phyloP scores from a whole-genome alignment of 1,284 basidiomycete genomes.

The Malassezia yamatoensis region DNA sequence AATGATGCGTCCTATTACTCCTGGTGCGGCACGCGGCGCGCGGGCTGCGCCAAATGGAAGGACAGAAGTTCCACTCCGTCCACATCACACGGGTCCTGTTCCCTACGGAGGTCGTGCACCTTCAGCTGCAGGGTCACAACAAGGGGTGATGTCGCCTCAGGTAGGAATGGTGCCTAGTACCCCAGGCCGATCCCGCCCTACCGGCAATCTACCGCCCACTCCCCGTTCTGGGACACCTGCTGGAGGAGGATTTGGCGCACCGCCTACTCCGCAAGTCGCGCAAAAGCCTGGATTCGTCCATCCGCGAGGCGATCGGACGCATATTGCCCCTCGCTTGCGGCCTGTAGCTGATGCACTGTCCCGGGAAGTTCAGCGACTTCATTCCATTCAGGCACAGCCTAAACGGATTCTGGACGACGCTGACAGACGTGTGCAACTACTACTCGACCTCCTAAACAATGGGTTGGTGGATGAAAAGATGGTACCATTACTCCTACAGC shows the following conservation, averaged over 20 bases:
- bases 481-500: conserved; percentile 39
- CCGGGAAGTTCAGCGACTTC: conserved; percentile 25
- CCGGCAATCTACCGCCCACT: not conserved
- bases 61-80: not conserved
- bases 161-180: conserved; percentile 1
- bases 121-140: not conserved
- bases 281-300: conserved; percentile 57
- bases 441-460: conserved; percentile 86
- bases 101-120: conserved; percentile 1
- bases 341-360: conserved; percentile 56
- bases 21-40: conserved; percentile 7
- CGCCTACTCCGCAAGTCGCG: conserved; percentile 27
- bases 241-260: conserved; percentile 41
- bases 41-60: not conserved
- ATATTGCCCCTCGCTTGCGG: conserved; percentile 65
- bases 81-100: conserved; percentile 13
- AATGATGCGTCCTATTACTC: conserved; percentile 12
- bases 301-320: conserved; percentile 77
- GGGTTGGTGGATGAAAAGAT: conserved; percentile 57
- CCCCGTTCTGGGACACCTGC: conserved; percentile 34
- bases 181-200: not conserved
- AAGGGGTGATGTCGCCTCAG: conserved; percentile 1
- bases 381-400: conserved; percentile 55
- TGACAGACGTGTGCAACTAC: conserved; percentile 70
- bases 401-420: conserved; percentile 77